Evolutionary conservation across 2,329 filamentous ascomycete genomes (phyloP).

Genomic region (Aspergillus texensis): DNA sequence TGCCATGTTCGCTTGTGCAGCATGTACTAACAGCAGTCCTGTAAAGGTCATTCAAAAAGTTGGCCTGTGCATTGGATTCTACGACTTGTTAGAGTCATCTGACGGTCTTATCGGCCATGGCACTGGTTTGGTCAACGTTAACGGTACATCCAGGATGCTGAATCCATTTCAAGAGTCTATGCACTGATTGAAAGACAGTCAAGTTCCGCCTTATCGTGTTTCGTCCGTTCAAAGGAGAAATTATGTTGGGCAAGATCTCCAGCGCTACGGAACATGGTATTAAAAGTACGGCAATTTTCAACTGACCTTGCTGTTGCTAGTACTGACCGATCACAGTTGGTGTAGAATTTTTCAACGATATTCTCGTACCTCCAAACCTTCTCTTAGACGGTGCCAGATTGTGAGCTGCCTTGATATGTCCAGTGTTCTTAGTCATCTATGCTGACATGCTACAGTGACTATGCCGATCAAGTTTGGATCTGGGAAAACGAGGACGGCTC

Average conservation of each 20-base stretch:
- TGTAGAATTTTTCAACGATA: slow-evolving; percentile 92
- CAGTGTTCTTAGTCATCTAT: slow-evolving; percentile 5
- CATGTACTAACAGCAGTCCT: not conserved
- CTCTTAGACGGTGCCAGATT: slow-evolving; percentile 77
- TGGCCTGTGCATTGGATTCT: slow-evolving; percentile 89
- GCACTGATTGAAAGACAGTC: slow-evolving; percentile 55
- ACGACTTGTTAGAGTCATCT: slow-evolving; percentile 84
- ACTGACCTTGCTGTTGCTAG: not conserved
- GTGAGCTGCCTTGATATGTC: slow-evolving; percentile 52
- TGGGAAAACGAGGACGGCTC: slow-evolving; percentile 75
- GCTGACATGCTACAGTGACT: slow-evolving; percentile 57
- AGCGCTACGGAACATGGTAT: slow-evolving; percentile 73
- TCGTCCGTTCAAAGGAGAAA: slow-evolving; percentile 92
- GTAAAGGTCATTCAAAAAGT: slow-evolving; percentile 85
- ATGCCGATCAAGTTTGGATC: slow-evolving; percentile 77
- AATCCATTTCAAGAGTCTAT: not conserved
- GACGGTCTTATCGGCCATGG: slow-evolving; percentile 94
- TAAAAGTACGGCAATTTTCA: slow-evolving; percentile 55
- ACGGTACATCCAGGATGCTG: slow-evolving; percentile 59
- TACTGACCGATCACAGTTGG: slow-evolving; percentile 58
- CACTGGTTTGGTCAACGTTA: slow-evolving; percentile 89
- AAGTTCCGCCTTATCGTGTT: slow-evolving; percentile 94
- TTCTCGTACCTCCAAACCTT: slow-evolving; percentile 74
- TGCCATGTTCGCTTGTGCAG: not conserved
- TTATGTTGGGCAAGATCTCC: slow-evolving; percentile 82